phyloP scores from a whole-genome alignment of 176 grass and related monocot species.

The Lolium perenne region DNA sequence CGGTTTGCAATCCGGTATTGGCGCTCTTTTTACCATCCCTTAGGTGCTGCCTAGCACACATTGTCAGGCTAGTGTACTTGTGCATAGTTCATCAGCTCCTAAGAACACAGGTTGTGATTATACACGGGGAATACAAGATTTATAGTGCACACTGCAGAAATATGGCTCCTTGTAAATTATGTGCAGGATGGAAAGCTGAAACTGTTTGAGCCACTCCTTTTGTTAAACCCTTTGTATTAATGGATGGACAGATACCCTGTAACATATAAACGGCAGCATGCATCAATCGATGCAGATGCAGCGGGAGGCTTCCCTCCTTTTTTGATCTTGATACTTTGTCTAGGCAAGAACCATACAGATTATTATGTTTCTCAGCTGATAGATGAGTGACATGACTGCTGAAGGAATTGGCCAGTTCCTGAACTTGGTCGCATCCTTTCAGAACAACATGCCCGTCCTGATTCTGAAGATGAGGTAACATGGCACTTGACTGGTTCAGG shows the following conservation, averaged over 20 bases:
- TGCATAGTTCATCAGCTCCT: conserved; percentile 45
- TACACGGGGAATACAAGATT: conserved; percentile 1
- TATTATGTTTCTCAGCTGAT: background rate
- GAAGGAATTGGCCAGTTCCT: too few relatives aligned
- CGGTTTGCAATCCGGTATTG: background rate
- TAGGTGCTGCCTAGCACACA: conserved; percentile 29
- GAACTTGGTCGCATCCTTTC: too few relatives aligned
- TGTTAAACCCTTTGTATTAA: background rate
- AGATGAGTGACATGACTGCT: background rate
- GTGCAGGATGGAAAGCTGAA: background rate
- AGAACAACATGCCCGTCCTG: too few relatives aligned
- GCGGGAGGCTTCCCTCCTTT: background rate
- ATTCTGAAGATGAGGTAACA: too few relatives aligned
- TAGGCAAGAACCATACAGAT: background rate
- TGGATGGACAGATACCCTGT: background rate
- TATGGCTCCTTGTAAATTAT: background rate
- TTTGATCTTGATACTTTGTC: background rate
- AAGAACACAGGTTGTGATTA: conserved; percentile 25
- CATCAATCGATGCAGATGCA: background rate
- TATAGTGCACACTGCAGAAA: background rate
- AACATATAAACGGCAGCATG: background rate
- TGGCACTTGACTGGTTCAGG: too few relatives aligned
- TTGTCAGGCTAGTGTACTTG: conserved; percentile 40
- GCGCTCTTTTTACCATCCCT: background rate
- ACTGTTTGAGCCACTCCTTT: background rate